These are phyloP conservation scores for Cystobasidium onofrii DNA, from an alignment of 768 basidiomycete genomes.

Conservation along the genomic window DNA sequence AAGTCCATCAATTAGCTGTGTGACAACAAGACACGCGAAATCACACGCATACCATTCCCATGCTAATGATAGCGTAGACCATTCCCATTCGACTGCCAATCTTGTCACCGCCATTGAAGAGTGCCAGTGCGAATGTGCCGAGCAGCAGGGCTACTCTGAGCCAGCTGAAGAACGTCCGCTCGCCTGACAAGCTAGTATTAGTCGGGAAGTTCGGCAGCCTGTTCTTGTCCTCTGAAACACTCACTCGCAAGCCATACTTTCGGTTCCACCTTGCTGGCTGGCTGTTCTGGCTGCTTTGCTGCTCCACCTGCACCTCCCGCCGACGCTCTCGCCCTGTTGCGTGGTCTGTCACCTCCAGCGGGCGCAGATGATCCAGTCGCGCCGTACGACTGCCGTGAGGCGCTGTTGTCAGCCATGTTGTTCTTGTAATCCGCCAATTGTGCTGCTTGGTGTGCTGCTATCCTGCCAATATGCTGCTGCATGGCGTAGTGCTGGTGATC, in stretches of 20 bases:
- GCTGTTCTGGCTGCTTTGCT: conserved; percentile 5
- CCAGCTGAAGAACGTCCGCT: conserved; percentile 76
- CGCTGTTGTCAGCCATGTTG: conserved; percentile 3
- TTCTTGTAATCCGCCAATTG: background rate
- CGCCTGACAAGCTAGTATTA: conserved; percentile 13
- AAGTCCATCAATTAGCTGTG: background rate
- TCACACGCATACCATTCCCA: conserved; percentile 56
- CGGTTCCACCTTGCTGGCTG: conserved; percentile 12
- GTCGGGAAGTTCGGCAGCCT: no score
- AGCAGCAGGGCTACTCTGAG: conserved; percentile 75
- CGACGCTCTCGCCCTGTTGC: background rate
- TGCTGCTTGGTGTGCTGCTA: background rate
- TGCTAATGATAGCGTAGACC: conserved; percentile 68
- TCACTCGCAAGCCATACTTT: conserved; percentile 29
- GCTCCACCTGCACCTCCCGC: background rate
- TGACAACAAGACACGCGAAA: conserved; percentile 32
- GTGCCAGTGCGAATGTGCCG: conserved; percentile 71
- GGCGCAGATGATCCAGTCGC: background rate
- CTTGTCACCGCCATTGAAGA: conserved; percentile 67
- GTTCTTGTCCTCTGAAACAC: no score
- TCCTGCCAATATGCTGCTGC: background rate
- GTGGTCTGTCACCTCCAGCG: background rate
- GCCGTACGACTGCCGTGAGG: conserved; percentile 13
- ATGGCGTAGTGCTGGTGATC: background rate
- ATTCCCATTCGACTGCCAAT: conserved; percentile 59